Evolutionary conservation across 352 stramenopile genomes (phyloP).

Genomic region (Globisporangium okanoganense): DNA sequence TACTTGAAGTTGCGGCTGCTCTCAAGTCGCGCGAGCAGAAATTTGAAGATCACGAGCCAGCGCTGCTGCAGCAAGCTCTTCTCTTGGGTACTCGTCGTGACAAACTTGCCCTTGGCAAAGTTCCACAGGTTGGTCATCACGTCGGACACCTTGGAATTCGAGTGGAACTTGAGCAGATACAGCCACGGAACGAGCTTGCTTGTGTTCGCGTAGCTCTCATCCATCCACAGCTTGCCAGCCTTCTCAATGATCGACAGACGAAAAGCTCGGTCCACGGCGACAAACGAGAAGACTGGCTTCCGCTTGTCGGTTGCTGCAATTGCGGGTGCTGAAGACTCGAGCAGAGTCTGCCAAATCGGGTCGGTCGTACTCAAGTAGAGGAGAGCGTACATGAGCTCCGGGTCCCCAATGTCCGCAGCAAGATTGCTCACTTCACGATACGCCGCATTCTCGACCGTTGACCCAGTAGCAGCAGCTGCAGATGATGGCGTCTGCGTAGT

Average conservation of each 20-base stretch:
- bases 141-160: constrained; percentile 55
- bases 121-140: constrained; percentile 73
- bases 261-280: constrained; percentile 38
- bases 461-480: constrained; percentile 13
- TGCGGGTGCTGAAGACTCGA: background rate
- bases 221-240: constrained; percentile 57
- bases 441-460: constrained; percentile 64
- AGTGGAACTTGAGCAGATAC: constrained; percentile 74
- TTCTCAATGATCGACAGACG: constrained; percentile 40
- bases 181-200: constrained; percentile 68
- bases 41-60: constrained; percentile 50
- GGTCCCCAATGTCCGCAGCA: constrained; percentile 71
- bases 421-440: constrained; percentile 86
- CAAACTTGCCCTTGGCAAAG: constrained; percentile 43
- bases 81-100: constrained; percentile 27
- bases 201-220: constrained; percentile 41
- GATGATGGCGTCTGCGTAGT: background rate
- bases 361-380: constrained; percentile 78
- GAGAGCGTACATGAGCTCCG: constrained; percentile 78
- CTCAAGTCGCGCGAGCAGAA: constrained; percentile 55
- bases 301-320: background rate
- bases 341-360: constrained; percentile 54
- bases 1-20: constrained; percentile 79
- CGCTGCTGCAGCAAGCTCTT: constrained; percentile 52
- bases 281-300: constrained; percentile 41